Evolutionary conservation across 2,329 filamentous ascomycete species (phyloP), one percentile per base, ranked within the genome.

Genomic region (Ophiosphaerella herpotricha): DNA sequence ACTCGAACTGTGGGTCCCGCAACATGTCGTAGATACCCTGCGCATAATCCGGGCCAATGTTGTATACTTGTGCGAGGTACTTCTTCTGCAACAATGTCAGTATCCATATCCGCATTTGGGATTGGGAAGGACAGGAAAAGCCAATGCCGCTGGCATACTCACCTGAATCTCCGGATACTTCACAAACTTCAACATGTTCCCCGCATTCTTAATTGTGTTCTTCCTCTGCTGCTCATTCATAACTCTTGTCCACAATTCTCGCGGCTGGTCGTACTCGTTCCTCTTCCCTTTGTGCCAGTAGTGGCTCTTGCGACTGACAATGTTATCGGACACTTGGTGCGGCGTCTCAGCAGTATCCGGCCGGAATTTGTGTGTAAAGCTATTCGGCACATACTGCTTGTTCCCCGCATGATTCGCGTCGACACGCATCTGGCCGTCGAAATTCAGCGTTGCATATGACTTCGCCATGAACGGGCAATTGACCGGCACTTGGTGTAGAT

Each of bases 251-350:
- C 80, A 83, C 9, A 83, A 74, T 51, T 77, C 76, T 4, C 71
- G 74, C 3, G 79, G 74, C 60, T 83, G 80, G 21, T 77, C 75
- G 60, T 83, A 82, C 41, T 83, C 80, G 53, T 67, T 78, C 57
- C 72, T 72, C 64, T 79, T 79, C 16, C 78, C 80, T 60, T 83
- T 80, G 57, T 82, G 80, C 72, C 75, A 81, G 67, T 78, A 81
- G 59, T 83, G 79, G 55, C 76, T 78, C 70, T 82, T 81, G 42
- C 80, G 75, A 52, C 75, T 76, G 36, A 81, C 73, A 33, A 81
- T 67, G 49, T 77, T 78, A 64, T 83, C 79, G 23, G 71, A 71
- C 11, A 82, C 77, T 23, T 71, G 67, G 59, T 80, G 81, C 0
- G 79, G 77, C 1, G 77, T 74, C 58, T 83, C 80, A 1, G 79